These are phyloP conservation scores for Pleurotus pulmonarius DNA, from an alignment of 768 basidiomycete species.

Conservation along the genomic window DNA sequence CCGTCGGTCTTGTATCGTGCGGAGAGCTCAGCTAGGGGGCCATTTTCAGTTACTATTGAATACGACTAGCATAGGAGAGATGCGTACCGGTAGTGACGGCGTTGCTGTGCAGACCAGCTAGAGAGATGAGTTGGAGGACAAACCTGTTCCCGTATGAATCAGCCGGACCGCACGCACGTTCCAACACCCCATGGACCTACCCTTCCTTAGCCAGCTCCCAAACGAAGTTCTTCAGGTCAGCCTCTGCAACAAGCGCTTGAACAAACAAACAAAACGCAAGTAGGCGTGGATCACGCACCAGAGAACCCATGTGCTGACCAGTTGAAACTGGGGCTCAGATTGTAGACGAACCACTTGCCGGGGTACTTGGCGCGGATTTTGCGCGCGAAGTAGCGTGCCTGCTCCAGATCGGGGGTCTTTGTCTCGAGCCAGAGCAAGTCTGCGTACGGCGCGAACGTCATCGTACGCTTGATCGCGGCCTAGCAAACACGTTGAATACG, in stretches of 20 bases:
- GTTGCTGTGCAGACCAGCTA: slow-evolving; percentile 86
- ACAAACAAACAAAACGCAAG: too few species aligned
- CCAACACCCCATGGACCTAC: slow-evolving; percentile 26
- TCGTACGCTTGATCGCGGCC: slow-evolving; percentile 78
- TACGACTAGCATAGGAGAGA: not conserved
- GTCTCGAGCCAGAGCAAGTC: slow-evolving; percentile 95
- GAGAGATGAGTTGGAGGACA: slow-evolving; percentile 83
- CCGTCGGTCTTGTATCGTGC: slow-evolving; percentile 79
- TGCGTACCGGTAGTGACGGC: slow-evolving; percentile 70
- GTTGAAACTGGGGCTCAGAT: slow-evolving; percentile 92
- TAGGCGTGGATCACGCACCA: slow-evolving; percentile 29
- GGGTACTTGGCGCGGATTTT: slow-evolving; percentile 71
- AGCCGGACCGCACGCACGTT: not conserved
- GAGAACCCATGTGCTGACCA: slow-evolving; percentile 84
- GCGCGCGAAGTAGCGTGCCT: slow-evolving; percentile 75
- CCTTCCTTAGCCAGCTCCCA: slow-evolving; percentile 92
- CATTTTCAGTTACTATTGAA: too few species aligned
- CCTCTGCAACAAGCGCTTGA: slow-evolving; percentile 33
- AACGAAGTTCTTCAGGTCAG: slow-evolving; percentile 77
- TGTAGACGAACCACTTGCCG: slow-evolving; percentile 89
- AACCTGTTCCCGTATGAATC: slow-evolving; percentile 46
- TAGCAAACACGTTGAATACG: slow-evolving; percentile 15
- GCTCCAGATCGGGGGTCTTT: slow-evolving; percentile 76
- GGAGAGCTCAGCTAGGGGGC: slow-evolving; percentile 66
- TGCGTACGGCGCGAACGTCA: slow-evolving; percentile 80